These are phyloP conservation scores for Penicillium angulare DNA, from an alignment of 495 filamentous ascomycete species.

Conservation along the genomic window DNA sequence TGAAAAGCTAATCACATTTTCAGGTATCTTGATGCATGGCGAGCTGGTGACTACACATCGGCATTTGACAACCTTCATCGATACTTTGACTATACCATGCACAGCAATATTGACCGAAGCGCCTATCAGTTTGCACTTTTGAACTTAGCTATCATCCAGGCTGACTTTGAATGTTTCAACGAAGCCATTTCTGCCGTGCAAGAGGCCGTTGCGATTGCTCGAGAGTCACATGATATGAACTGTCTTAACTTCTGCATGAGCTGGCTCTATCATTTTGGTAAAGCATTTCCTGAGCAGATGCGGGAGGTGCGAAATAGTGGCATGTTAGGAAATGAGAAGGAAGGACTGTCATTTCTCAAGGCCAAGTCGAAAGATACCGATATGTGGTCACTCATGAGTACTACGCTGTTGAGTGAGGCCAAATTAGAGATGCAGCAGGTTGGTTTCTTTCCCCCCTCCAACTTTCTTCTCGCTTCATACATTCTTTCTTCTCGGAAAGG, in stretches of 20 bases:
- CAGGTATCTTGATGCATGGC: slow-evolving; percentile 87
- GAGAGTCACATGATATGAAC: slow-evolving; percentile 87
- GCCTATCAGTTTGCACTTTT: slow-evolving; percentile 97
- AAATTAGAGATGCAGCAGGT: slow-evolving; percentile 70
- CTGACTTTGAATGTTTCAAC: slow-evolving; percentile 87
- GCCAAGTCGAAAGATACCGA: slow-evolving; percentile 83
- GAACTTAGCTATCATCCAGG: slow-evolving; percentile 88
- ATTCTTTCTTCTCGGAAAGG: too few species aligned
- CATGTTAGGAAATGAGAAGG: slow-evolving; percentile 74
- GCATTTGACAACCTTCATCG: slow-evolving; percentile 90
- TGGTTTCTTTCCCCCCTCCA: slow-evolving; percentile 8
- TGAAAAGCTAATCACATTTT: slow-evolving; percentile 1
- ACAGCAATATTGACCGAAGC: slow-evolving; percentile 68
- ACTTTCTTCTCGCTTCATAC: background rate
- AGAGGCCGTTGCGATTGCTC: slow-evolving; percentile 85
- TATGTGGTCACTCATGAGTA: slow-evolving; percentile 84
- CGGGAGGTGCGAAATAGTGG: slow-evolving; percentile 66
- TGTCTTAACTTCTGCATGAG: slow-evolving; percentile 95
- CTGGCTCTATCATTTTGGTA: slow-evolving; percentile 95
- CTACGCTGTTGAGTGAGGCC: slow-evolving; percentile 81
- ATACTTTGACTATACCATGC: slow-evolving; percentile 97
- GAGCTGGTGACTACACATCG: slow-evolving; percentile 82
- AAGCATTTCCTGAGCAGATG: slow-evolving; percentile 76
- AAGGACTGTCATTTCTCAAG: slow-evolving; percentile 81
- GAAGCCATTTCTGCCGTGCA: slow-evolving; percentile 93